Conservation (phyloP, 192 early-diverging fungal genomes). For the Dissophora globulifera region DNA sequence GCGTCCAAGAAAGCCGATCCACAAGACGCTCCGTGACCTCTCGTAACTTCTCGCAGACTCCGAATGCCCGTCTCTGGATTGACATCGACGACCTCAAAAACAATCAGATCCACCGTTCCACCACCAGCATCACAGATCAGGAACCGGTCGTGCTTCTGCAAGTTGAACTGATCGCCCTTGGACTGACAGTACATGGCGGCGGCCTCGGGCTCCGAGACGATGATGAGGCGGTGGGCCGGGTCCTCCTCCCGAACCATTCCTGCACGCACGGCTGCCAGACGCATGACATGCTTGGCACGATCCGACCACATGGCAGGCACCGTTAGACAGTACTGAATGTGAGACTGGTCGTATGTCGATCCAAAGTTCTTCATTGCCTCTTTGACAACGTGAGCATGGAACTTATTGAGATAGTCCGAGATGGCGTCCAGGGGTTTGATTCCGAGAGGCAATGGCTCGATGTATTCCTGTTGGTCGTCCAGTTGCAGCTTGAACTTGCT, state of each 20-base stretch:
- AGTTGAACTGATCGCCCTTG: conserved; percentile 59
- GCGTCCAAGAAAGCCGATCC: conserved; percentile 59
- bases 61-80: conserved; percentile 47
- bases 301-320: conserved; percentile 69
- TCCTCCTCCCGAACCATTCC: conserved; percentile 57
- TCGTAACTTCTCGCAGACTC: conserved; percentile 61
- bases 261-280: conserved; percentile 61
- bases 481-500: conserved; percentile 59
- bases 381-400: conserved; percentile 56
- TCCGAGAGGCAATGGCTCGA: conserved; percentile 53
- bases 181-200: conserved; percentile 67
- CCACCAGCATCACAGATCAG: conserved; percentile 57
- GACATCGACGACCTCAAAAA: conserved; percentile 57
- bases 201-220: conserved; percentile 66
- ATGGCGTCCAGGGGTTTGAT: conserved; percentile 54
- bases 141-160: conserved; percentile 53
- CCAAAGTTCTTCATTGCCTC: conserved; percentile 58
- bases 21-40: conserved; percentile 60
- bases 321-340: conserved; percentile 58
- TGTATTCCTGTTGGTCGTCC: conserved; percentile 54
- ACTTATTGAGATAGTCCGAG: conserved; percentile 52
- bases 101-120: conserved; percentile 58
- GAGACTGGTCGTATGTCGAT: conserved; percentile 50
- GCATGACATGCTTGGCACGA: conserved; percentile 64
- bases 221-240: conserved; percentile 59